These are phyloP conservation scores for Stenogyne calaminthoides DNA, from an alignment of 305 asterid genomes.

Conservation along the genomic window DNA sequence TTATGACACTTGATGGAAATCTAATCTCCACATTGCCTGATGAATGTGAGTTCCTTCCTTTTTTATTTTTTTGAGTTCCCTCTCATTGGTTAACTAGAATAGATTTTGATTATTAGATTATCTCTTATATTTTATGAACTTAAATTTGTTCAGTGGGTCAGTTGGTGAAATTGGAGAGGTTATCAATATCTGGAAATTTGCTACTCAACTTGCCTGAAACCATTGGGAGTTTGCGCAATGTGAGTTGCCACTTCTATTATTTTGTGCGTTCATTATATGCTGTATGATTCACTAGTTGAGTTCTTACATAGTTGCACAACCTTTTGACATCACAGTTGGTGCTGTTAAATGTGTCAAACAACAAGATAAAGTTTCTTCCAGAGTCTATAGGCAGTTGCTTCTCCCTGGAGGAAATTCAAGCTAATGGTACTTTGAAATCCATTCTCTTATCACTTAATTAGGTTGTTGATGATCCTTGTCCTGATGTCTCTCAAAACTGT, in stretches of 20 bases:
- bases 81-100: slow-evolving; percentile 17
- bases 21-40: slow-evolving; percentile 80
- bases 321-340: slow-evolving; percentile 67
- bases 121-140: slow-evolving; percentile 10
- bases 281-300: slow-evolving; percentile 2
- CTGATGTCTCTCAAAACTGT: slow-evolving; percentile 13
- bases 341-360: slow-evolving; percentile 83
- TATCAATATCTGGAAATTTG: slow-evolving; percentile 73
- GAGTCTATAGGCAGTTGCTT: slow-evolving; percentile 97
- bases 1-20: slow-evolving; percentile 81
- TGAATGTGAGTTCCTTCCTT: slow-evolving; percentile 66
- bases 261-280: not conserved
- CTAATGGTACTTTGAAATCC: slow-evolving; percentile 65
- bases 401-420: slow-evolving; percentile 96
- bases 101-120: slow-evolving; percentile 18
- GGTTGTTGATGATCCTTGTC: slow-evolving; percentile 21
- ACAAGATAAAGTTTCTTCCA: slow-evolving; percentile 79
- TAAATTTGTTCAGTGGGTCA: slow-evolving; percentile 78
- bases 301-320: slow-evolving; percentile 21
- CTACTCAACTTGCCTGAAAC: slow-evolving; percentile 80
- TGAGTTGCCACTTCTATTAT: slow-evolving; percentile 43
- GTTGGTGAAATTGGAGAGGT: slow-evolving; percentile 89
- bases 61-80: slow-evolving; percentile 1
- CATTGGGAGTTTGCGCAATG: slow-evolving; percentile 96
- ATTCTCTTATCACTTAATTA: slow-evolving; percentile 22